These are phyloP conservation scores for Chlamydomonas incerta DNA, from an alignment of 139 green algal genomes.

Conservation along the genomic window DNA sequence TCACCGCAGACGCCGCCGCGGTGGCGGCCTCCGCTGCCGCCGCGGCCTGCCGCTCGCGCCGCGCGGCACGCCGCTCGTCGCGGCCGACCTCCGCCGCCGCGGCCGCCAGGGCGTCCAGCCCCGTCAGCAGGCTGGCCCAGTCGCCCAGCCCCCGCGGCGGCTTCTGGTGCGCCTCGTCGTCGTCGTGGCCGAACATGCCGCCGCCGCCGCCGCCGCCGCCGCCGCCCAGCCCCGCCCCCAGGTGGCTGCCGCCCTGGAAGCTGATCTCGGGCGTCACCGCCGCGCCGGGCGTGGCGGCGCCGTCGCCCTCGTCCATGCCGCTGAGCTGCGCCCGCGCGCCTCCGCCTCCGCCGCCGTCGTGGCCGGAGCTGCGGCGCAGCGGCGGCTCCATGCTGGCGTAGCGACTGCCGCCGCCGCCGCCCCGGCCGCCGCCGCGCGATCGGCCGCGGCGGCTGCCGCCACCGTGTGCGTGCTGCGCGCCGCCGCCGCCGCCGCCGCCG, in stretches of 20 bases:
- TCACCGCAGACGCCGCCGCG: neutral
- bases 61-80: neutral
- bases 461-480: too few species aligned
- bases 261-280: too few species aligned
- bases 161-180: neutral
- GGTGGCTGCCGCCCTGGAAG: too few species aligned
- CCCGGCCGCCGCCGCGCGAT: too few species aligned
- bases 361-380: neutral
- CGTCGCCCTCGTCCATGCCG: neutral
- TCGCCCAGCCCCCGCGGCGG: too few species aligned
- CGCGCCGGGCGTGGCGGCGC: neutral
- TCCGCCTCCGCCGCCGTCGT: neutral
- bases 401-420: neutral
- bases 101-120: constrained; percentile 25
- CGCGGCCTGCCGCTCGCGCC: neutral
- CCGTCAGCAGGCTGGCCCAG: neutral
- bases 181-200: neutral
- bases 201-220: neutral
- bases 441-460: too few species aligned
- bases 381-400: neutral
- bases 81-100: constrained; percentile 15
- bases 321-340: neutral
- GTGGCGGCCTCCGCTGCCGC: neutral
- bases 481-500: too few species aligned
- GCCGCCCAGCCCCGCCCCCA: neutral